Percentiles rank a stretch among this genome's conserved stretches.
These are phyloP conservation scores for Cladobotryum mycophilum DNA, from an alignment of 2,329 filamentous ascomycete genomes.

Conservation along the genomic window DNA sequence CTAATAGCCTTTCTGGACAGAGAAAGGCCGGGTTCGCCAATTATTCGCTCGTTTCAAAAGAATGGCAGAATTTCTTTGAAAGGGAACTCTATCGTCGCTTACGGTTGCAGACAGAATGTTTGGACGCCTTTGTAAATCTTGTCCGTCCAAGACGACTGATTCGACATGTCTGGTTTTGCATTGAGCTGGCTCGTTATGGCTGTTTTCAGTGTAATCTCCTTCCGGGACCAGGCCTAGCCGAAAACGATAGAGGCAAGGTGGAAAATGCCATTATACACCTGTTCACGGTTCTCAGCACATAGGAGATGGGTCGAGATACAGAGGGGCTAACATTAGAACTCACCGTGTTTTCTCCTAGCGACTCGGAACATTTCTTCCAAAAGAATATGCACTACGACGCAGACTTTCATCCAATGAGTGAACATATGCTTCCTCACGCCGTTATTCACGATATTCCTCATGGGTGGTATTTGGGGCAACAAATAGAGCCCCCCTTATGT, in stretches of 20 bases:
- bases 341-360: neutral
- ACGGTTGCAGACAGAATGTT: neutral
- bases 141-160: neutral
- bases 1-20: neutral
- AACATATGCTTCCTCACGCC: neutral
- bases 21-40: neutral
- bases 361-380: neutral
- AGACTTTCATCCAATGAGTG: neutral
- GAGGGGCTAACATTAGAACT: neutral
- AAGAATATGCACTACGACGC: neutral
- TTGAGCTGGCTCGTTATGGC: neutral
- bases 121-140: neutral
- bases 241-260: neutral
- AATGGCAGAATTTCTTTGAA: neutral
- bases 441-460: neutral
- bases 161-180: neutral
- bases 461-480: neutral
- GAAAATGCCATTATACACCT: neutral
- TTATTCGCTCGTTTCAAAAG: neutral
- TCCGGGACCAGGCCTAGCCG: too few species aligned
- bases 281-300: neutral
- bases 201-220: neutral
- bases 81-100: neutral
- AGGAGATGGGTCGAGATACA: neutral
- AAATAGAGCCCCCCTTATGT: neutral